phyloP scores from a whole-genome alignment of 352 stramenopile genomes.

The Globisporangium takayamanum region DNA sequence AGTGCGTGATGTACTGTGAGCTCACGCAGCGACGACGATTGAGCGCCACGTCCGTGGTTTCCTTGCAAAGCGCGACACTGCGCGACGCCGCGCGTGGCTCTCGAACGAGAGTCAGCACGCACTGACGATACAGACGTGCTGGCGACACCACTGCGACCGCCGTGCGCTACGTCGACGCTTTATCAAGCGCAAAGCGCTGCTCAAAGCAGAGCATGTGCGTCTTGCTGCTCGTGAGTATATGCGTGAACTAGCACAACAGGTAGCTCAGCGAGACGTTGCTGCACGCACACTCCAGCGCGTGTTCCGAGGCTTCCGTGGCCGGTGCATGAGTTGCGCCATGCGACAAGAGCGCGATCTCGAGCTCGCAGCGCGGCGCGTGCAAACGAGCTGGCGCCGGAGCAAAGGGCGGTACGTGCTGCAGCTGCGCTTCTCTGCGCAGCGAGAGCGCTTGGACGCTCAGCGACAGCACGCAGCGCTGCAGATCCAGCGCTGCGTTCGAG shows the following conservation, averaged over 20 bases:
- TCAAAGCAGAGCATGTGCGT: conserved; percentile 25
- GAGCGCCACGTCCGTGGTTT: conserved; percentile 20
- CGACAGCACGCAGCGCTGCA: conserved; percentile 21
- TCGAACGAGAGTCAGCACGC: conserved; percentile 11
- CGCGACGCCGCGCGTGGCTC: conserved; percentile 14
- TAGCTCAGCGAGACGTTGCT: conserved; percentile 11
- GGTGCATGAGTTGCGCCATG: conserved; percentile 17
- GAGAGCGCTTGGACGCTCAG: conserved; percentile 24
- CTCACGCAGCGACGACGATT: conserved; percentile 20
- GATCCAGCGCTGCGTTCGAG: conserved; percentile 35
- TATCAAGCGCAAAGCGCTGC: conserved; percentile 13
- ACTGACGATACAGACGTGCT: conserved; percentile 20
- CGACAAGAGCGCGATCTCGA: conserved; percentile 17
- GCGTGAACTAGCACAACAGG: conserved; percentile 10
- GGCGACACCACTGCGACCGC: conserved; percentile 15
- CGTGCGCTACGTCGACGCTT: conserved; percentile 21
- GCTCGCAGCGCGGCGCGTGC: conserved; percentile 29
- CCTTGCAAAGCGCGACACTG: conserved; percentile 17
- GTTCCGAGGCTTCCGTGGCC: conserved; percentile 26
- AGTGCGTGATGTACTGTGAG: conserved; percentile 9
- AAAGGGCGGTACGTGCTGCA: conserved; percentile 35
- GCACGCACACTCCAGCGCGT: conserved; percentile 34
- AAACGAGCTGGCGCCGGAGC: conserved; percentile 45
- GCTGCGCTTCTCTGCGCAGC: conserved; percentile 43
- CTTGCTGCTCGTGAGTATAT: conserved; percentile 19